Evolutionary conservation across 2,329 filamentous ascomycete species (phyloP).

Genomic region (Elsinoe ampelina): DNA sequence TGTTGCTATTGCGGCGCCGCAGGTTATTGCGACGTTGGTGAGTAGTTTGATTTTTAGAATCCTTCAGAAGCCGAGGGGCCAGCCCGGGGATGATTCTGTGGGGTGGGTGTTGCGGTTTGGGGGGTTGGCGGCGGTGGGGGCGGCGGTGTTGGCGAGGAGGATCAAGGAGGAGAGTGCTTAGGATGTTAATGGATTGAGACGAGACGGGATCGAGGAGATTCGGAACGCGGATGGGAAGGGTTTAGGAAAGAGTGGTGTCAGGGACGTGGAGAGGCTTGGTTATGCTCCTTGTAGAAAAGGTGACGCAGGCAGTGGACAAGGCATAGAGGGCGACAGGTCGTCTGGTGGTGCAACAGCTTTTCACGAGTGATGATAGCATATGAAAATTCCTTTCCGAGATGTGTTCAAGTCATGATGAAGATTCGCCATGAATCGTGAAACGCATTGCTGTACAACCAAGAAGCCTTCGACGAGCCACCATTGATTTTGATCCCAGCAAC

Average conservation of each 20-base stretch:
- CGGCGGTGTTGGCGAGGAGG: slow-evolving; percentile 61
- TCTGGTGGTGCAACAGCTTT: not conserved
- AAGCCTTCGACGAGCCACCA: too few relatives aligned
- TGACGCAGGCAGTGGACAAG: not conserved
- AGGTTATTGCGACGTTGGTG: slow-evolving; percentile 79
- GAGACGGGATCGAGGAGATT: not conserved
- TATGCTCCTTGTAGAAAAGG: not conserved
- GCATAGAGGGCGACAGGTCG: not conserved
- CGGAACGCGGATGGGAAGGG: not conserved
- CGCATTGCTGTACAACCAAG: too few relatives aligned
- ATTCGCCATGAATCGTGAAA: not conserved
- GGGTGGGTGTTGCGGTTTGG: slow-evolving; percentile 79
- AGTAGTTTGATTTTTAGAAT: slow-evolving; percentile 76
- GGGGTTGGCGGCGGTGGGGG: slow-evolving; percentile 65
- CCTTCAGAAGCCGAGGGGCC: slow-evolving; percentile 78
- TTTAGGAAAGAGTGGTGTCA: not conserved
- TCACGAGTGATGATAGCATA: slow-evolving; percentile 1
- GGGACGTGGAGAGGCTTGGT: not conserved
- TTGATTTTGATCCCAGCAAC: too few relatives aligned
- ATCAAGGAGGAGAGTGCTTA: slow-evolving; percentile 51
- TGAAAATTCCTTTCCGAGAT: not conserved
- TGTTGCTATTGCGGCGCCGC: slow-evolving; percentile 82
- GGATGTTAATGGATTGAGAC: not conserved
- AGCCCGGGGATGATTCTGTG: slow-evolving; percentile 76
- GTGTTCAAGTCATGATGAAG: not conserved